Evolutionary conservation across 352 stramenopile species (phyloP), one percentile per base, ranked within the genome.

Genomic region (Globisporangium uncinulatum): DNA sequence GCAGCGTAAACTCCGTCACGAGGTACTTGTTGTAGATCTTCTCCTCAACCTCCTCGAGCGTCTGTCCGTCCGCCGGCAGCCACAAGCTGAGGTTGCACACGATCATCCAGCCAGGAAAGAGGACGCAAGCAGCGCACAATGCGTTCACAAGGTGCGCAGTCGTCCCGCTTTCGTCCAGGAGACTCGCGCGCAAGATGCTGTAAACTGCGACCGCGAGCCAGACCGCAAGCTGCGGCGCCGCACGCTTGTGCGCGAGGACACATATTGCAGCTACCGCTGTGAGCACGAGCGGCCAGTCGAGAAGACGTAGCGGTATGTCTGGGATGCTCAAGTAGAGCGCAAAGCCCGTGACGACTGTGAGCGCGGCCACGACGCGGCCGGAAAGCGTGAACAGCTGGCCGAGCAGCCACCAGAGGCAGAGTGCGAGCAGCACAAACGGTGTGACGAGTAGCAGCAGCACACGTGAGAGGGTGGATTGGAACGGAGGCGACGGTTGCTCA

Each of bases 11-110:
- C n/a, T 78, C 74, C 4, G 69, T 83, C 15, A 74, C 65, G 17
- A 89, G 45, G 56, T 87, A 83, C 56, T 86, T 69, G 24, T 83
- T 63, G 54, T 91, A 91, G 50, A 93, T 82, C 37, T 73, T 83
- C 56, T 64, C 71, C 55, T 89, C 79, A n/a, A 83, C 50, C 6
- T 65, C 69, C 32, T 89, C 76, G 0, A 89, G 73, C 39, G 60
- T 53, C 6, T 70, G 53, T 4, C 67, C 50, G 54, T 86, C 69
- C n/a, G 79, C 79, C 11, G 74, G 74, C 24, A 89, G 49, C 79
- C 79, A 89, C 11, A 89, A 54, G 3, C 62, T 59, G 44, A 86
- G 50, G 14, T 69, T 79, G 56, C 70, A 81, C 39, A 80, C 52
- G 3, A 70, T 66, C 9, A 87, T 9, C 76, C 79, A 89, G 44